Evolutionary conservation across 306 rosid genomes (phyloP).

Genomic region (Prunus dulcis): DNA sequence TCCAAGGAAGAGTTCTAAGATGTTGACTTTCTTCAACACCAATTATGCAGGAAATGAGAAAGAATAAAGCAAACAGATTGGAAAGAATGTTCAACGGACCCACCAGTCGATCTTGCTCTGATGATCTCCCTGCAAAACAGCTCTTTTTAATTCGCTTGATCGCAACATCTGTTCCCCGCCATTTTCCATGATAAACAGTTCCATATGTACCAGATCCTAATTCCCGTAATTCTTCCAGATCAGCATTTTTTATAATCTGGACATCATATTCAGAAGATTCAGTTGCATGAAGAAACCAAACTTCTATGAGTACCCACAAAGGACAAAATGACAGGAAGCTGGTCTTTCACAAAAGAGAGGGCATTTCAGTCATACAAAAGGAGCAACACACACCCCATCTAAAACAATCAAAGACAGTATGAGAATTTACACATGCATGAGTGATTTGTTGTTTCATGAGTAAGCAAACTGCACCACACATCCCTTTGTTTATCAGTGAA

Average conservation of each 20-base stretch:
- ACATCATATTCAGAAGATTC: slow-evolving; percentile 6
- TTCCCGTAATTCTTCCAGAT: slow-evolving; percentile 34
- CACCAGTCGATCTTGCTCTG: slow-evolving; percentile 33
- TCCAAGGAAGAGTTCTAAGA: not conserved
- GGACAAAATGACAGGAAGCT: not conserved
- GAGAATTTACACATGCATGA: not conserved
- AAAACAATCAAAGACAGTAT: slow-evolving; percentile 1
- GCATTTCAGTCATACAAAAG: not conserved
- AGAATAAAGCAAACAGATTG: not conserved
- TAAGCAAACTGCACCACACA: not conserved
- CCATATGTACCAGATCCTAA: slow-evolving; percentile 39
- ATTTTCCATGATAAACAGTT: slow-evolving; percentile 35
- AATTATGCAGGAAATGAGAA: not conserved
- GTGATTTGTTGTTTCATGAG: not conserved
- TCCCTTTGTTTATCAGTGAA: not conserved
- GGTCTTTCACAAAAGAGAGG: not conserved
- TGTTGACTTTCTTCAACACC: not conserved
- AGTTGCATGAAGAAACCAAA: slow-evolving; percentile 12
- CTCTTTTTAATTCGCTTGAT: slow-evolving; percentile 31
- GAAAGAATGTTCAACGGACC: slow-evolving; percentile 2
- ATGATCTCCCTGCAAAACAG: slow-evolving; percentile 33
- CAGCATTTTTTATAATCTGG: slow-evolving; percentile 31
- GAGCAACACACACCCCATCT: not conserved
- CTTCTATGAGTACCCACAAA: not conserved
- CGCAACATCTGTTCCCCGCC: slow-evolving; percentile 37